These are phyloP conservation scores for Penicillium sp. DNA, from an alignment of 2,329 filamentous ascomycete species.

Conservation along the genomic window DNA sequence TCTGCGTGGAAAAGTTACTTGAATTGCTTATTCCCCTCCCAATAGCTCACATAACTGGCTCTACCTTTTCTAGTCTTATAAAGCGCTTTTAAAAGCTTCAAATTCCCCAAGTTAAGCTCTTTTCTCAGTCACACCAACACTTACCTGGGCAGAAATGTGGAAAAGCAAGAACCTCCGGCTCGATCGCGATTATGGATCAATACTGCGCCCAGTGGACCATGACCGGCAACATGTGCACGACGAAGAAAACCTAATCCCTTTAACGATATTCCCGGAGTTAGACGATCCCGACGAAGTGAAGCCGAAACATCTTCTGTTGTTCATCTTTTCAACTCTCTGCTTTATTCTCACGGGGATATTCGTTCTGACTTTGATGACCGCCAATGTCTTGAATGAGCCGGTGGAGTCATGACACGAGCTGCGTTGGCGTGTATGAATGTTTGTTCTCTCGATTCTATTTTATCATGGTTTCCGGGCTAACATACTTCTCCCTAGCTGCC, in stretches of 20 bases:
- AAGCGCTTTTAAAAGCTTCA: neutral
- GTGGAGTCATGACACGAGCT: neutral
- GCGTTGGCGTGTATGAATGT: neutral
- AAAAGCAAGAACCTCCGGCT: slow-evolving; percentile 8
- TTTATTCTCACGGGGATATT: neutral
- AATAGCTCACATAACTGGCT: neutral
- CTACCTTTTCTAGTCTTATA: neutral
- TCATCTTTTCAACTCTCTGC: neutral
- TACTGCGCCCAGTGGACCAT: neutral
- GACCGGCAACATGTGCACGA: neutral
- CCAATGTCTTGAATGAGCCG: neutral
- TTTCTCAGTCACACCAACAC: neutral
- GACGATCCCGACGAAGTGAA: slow-evolving; percentile 1
- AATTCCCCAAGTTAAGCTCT: neutral
- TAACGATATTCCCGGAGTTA: neutral
- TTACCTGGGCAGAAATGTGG: slow-evolving; percentile 6
- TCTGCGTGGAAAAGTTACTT: neutral
- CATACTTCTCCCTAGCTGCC: neutral
- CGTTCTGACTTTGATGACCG: neutral
- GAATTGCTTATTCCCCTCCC: neutral
- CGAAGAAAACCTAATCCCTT: neutral
- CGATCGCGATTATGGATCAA: slow-evolving; percentile 9
- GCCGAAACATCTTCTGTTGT: neutral
- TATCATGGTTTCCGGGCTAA: neutral
- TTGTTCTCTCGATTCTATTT: neutral